phyloP scores from a whole-genome alignment of 441 rosid species.

The Populus hybrid region DNA sequence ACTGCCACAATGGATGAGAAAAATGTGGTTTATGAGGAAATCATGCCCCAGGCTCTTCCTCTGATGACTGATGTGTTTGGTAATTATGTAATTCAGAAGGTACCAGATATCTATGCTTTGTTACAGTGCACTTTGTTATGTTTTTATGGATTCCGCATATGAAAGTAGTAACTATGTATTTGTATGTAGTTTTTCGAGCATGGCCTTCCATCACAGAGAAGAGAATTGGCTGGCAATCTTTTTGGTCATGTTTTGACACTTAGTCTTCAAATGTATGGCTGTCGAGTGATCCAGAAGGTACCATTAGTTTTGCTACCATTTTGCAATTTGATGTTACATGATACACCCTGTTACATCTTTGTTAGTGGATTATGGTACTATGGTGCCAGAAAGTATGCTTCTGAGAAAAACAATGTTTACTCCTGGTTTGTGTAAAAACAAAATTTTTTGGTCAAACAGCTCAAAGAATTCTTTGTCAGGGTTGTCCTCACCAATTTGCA shows the following conservation, averaged over 20 bases:
- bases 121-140: background rate
- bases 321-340: background rate
- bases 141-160: background rate
- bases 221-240: conserved; percentile 68
- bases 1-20: conserved; percentile 63
- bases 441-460: background rate
- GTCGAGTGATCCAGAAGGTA: conserved; percentile 87
- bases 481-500: background rate
- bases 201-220: conserved; percentile 58
- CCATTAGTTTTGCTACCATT: background rate
- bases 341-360: background rate
- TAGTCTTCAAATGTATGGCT: conserved; percentile 88
- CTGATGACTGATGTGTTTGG: conserved; percentile 89
- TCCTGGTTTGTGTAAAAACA: background rate
- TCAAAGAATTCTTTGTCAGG: background rate
- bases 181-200: conserved; percentile 72
- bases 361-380: background rate
- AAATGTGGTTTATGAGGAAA: conserved; percentile 62
- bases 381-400: background rate
- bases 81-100: conserved; percentile 83
- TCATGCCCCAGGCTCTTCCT: conserved; percentile 63
- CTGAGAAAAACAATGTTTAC: background rate
- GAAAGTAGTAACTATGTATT: background rate
- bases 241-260: conserved; percentile 69
- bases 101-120: conserved; percentile 21